Conservation (phyloP, 768 basidiomycete species). For the Phanerochaete carnosa region DNA sequence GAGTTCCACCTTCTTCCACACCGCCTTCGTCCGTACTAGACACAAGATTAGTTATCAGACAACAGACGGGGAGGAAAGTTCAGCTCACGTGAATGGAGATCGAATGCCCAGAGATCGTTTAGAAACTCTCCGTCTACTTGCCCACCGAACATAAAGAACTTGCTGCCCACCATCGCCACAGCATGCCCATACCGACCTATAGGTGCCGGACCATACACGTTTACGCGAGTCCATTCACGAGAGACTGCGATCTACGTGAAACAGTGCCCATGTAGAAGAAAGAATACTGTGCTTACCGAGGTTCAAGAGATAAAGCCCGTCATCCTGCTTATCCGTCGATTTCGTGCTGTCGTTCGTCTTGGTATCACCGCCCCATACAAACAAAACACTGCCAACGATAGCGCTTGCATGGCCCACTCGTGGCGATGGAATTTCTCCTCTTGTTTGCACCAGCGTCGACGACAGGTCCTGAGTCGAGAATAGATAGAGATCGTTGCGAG, state of each 20-base stretch:
- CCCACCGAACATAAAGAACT: slow-evolving; percentile 94
- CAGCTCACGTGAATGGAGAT: slow-evolving; percentile 91
- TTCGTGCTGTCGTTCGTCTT: slow-evolving; percentile 67
- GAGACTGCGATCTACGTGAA: slow-evolving; percentile 52
- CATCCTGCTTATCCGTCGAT: slow-evolving; percentile 78
- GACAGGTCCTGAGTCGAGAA: slow-evolving; percentile 78
- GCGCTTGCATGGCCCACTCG: slow-evolving; percentile 96
- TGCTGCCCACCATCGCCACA: slow-evolving; percentile 86
- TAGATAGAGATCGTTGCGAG: slow-evolving; percentile 92
- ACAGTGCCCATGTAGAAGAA: not conserved
- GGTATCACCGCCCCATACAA: slow-evolving; percentile 98
- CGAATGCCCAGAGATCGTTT: slow-evolving; percentile 95
- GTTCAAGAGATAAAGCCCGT: slow-evolving; percentile 91
- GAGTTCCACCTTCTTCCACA: slow-evolving; percentile 81
- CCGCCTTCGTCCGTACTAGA: slow-evolving; percentile 75
- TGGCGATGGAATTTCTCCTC: slow-evolving; percentile 82
- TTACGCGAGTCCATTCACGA: slow-evolving; percentile 91
- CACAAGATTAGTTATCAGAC: not conserved
- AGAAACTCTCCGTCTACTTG: slow-evolving; percentile 94
- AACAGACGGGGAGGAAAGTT: not conserved
- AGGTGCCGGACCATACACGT: slow-evolving; percentile 73
- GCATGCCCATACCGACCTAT: slow-evolving; percentile 94
- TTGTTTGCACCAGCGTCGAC: slow-evolving; percentile 80
- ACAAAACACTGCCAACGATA: slow-evolving; percentile 90
- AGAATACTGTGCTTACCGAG: slow-evolving; percentile 58